Evolutionary conservation across 2,329 filamentous ascomycete genomes (phyloP).

Genomic region (Pyrenochaeta sp.): DNA sequence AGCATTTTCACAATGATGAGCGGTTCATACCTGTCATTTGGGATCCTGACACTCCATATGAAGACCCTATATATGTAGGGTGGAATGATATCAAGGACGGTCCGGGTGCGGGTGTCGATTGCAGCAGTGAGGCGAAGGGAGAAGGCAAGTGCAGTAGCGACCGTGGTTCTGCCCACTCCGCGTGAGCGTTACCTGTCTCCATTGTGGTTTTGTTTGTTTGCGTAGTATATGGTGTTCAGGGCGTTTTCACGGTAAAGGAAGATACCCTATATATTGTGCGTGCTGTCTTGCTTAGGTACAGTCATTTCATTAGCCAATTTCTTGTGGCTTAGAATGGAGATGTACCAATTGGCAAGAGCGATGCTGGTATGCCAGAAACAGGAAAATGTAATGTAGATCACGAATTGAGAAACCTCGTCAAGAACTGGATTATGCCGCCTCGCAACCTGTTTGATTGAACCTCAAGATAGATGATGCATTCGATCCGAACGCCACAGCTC

Average conservation of each 20-base stretch:
- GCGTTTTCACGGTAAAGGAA: neutral
- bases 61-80: neutral
- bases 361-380: neutral
- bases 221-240: neutral
- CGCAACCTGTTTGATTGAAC: slow-evolving; percentile 30
- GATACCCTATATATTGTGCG: neutral
- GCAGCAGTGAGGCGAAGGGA: neutral
- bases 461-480: slow-evolving; percentile 23
- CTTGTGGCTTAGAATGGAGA: neutral
- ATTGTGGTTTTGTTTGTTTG: neutral
- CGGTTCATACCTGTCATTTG: slow-evolving; percentile 8
- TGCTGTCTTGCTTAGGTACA: neutral
- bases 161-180: no score
- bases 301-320: neutral
- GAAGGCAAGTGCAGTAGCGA: neutral
- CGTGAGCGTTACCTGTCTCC: neutral
- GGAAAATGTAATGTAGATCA: neutral
- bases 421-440: neutral
- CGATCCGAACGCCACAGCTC: slow-evolving; percentile 24
- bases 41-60: neutral
- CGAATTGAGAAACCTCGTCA: neutral
- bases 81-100: neutral
- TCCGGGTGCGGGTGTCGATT: neutral
- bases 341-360: neutral
- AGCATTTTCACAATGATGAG: slow-evolving; percentile 5